phyloP scores from a whole-genome alignment of 2,329 filamentous ascomycete genomes.

The Aspergillus pseudotamarii region DNA sequence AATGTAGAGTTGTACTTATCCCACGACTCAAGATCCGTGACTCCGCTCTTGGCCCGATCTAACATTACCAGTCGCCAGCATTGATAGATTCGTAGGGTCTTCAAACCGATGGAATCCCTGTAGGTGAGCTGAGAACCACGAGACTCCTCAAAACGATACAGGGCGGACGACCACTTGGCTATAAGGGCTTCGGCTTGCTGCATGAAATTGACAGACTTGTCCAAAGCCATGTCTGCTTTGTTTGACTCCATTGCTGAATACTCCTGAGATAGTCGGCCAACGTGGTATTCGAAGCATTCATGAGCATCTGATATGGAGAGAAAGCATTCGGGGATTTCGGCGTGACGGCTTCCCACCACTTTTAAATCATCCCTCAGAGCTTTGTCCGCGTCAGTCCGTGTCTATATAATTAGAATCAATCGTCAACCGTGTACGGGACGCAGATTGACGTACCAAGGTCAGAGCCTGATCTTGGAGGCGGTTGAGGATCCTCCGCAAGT shows the following conservation, averaged over 20 bases:
- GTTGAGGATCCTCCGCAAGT: constrained; percentile 9
- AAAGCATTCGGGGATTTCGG: neutral
- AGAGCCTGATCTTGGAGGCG: constrained; percentile 12
- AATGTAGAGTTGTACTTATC: neutral
- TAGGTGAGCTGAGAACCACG: neutral
- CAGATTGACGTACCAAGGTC: constrained; percentile 5
- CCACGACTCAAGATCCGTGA: neutral
- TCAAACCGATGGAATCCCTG: neutral
- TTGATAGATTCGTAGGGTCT: neutral
- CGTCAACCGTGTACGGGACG: neutral
- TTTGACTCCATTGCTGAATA: neutral
- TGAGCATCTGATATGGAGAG: neutral
- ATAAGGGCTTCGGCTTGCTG: neutral
- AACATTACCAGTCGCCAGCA: neutral
- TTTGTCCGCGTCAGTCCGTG: neutral
- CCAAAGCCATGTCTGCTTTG: neutral
- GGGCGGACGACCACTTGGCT: neutral
- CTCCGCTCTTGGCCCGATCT: neutral
- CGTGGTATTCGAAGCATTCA: neutral
- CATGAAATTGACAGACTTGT: neutral
- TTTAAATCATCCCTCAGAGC: neutral
- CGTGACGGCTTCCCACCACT: neutral
- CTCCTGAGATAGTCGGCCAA: neutral
- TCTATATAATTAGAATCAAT: neutral
- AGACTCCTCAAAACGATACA: neutral